Base-by-base conservation (phyloP, 805 yeast genomes). In the Blastobotrys chiropterorum region DNA sequence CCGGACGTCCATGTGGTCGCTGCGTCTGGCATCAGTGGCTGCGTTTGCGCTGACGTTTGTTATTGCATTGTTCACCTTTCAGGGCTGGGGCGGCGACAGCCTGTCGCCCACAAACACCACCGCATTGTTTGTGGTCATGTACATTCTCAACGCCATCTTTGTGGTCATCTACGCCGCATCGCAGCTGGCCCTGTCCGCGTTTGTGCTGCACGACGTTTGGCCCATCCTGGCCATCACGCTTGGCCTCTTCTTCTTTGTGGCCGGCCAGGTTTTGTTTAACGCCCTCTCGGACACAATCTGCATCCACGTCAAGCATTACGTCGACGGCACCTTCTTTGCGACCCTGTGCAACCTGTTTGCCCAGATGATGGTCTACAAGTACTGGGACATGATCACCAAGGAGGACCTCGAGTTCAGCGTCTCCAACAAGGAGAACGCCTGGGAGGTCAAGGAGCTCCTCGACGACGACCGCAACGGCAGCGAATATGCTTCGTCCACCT, bases 351-450 rank as follows among this genome's bases (percentile, higher is more conserved):
- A 88, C 64, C 65, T 89, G 47, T 85, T 89, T 62, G 78, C 95
- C 2, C 71, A 86, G 51, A 90, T 94, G 96, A 92, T 94, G 98
- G 75, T 92, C 48, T 92, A 90, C 74, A 90, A 94, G 70, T 88
- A 82, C 60, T 92, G 98, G 97, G 97, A 90, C 63, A 89, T 90
- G 78, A 84, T 92, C 49, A 94, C 98, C 11, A 82, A 83, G 52
- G 98, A 92, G 62, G 98, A 94, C 67, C 81, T 92, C 60, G 99
- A 92, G 70, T 94, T 92, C 68, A 81, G 89, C 47, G 94, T 88
- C 48, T 76, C 81, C 53, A 72, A 73, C 39, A 72, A 72, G 53
- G 79, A 74, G 55, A 72, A 69, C 16, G 73, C 57, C 20, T 69
- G 72, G 69, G 72, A 69, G 38, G 57, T 62, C 51, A 67, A 67